Base-by-base conservation (phyloP, 352 stramenopile species). In the Pythium angustatum region DNA sequence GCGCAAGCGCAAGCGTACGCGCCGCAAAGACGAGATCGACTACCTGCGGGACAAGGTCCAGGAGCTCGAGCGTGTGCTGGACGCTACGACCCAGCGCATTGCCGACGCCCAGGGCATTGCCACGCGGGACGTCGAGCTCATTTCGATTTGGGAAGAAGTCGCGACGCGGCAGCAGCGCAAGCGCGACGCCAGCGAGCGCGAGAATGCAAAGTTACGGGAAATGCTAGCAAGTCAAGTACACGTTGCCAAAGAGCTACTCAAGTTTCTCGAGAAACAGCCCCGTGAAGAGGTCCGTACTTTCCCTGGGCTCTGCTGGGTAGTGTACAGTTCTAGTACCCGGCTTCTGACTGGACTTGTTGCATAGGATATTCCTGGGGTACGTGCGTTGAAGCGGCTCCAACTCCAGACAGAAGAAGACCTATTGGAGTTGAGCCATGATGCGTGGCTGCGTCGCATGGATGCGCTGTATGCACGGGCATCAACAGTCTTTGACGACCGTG, bases 141-240 rank as follows among this genome's bases (percentile, higher is more conserved):
- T 73, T 28, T 78, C 77, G 14, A 60, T 62, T 7, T 67, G 60
- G 60, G 49, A 57, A n/a, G 50, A 60, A 17, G 27, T 67, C 31
- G 51, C 60, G 50, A 21, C 17, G 41, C 49, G 60, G 5, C 60
- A 67, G 43, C 50, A 59, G 7, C 50, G 43, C 33, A 40, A 67
- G 47, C 50, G 60, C 12, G 28, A 49, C 5, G 5, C 81, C 41
- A 69, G 72, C 0, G 76, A 88, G 54, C 31, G 69, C 15, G 79
- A 88, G 68, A 88, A 88, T 38, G 71, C 71, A 12, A 66, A 73
- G 11, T 62, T 88, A 9, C 76, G 80, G 52, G 52, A 67, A 10
- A 73, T 82, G 34, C 62, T 88, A n/a, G 77, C 85, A 41, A 72
- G 70, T 9, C 79, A 87, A 38, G 75, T 88, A 51, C 79, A 84